phyloP scores from a whole-genome alignment of 148 eudicot species.

The Beta vulgaris region DNA sequence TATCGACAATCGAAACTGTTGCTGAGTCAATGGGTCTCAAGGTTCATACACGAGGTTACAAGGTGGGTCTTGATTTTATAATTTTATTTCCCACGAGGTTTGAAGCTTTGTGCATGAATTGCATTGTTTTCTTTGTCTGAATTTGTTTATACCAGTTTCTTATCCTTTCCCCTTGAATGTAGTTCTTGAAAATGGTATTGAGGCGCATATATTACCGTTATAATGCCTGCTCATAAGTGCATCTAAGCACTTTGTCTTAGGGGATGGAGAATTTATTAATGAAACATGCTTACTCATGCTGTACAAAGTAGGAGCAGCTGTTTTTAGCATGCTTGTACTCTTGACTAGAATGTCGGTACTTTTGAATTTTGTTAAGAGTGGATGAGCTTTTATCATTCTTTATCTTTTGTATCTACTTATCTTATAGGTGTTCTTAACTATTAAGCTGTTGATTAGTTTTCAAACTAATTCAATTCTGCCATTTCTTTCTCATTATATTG shows the following conservation, averaged over 20 bases:
- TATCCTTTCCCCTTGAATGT: neutral
- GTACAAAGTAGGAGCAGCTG: too few species aligned
- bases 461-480: neutral
- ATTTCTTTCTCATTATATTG: constrained; percentile 2
- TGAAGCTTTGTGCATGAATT: neutral
- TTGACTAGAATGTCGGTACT: too few species aligned
- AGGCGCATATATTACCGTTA: neutral
- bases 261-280: neutral
- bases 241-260: too few species aligned
- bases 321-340: too few species aligned
- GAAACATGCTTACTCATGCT: neutral
- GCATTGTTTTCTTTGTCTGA: neutral
- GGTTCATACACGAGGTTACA: constrained; percentile 77
- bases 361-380: too few species aligned
- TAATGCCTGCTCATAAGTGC: neutral
- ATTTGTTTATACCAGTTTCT: neutral
- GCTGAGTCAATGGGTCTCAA: constrained; percentile 82
- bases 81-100: neutral
- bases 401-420: neutral
- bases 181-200: neutral
- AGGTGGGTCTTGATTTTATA: constrained; percentile 38
- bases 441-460: neutral
- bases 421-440: neutral
- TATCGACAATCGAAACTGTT: constrained; percentile 64
- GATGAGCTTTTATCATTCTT: too few species aligned